These are phyloP conservation scores for Xylariaceae sp. DNA, from an alignment of 2,329 filamentous ascomycete genomes.

Conservation along the genomic window DNA sequence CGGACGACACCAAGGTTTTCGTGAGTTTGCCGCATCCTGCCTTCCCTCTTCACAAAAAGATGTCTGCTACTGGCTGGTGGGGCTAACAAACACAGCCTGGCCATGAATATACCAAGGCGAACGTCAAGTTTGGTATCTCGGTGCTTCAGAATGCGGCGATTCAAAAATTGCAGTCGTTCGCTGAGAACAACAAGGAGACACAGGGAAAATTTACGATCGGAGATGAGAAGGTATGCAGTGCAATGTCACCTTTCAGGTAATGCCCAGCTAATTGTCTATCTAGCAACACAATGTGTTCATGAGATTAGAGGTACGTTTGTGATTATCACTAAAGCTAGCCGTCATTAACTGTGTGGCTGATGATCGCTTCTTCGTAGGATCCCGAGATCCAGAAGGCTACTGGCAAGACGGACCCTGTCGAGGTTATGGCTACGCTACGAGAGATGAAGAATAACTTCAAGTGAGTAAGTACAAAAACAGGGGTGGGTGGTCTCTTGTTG, in stretches of 20 bases:
- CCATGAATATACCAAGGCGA: slow-evolving; percentile 97
- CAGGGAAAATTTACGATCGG: slow-evolving; percentile 97
- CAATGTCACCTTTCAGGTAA: background rate
- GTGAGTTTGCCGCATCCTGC: slow-evolving; percentile 56
- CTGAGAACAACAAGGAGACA: slow-evolving; percentile 81
- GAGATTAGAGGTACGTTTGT: slow-evolving; percentile 72
- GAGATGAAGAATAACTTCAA: slow-evolving; percentile 88
- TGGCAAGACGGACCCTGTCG: slow-evolving; percentile 78
- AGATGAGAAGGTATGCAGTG: slow-evolving; percentile 80
- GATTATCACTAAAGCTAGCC: background rate
- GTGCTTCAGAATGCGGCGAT: slow-evolving; percentile 78
- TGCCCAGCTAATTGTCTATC: slow-evolving; percentile 12
- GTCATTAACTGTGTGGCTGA: background rate
- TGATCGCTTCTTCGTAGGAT: slow-evolving; percentile 59
- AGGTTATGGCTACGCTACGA: slow-evolving; percentile 84
- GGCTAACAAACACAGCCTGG: slow-evolving; percentile 68
- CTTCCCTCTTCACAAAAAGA: background rate
- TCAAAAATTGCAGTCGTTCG: slow-evolving; percentile 78
- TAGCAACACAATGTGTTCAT: slow-evolving; percentile 97
- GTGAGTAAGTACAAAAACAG: slow-evolving; percentile 56
- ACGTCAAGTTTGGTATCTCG: slow-evolving; percentile 84
- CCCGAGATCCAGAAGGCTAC: slow-evolving; percentile 84
- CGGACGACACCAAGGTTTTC: slow-evolving; percentile 91
- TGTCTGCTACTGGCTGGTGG: background rate
- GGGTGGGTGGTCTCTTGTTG: too few relatives aligned